These are phyloP conservation scores for Mycena belliarum DNA, from an alignment of 768 basidiomycete species.

Conservation along the genomic window DNA sequence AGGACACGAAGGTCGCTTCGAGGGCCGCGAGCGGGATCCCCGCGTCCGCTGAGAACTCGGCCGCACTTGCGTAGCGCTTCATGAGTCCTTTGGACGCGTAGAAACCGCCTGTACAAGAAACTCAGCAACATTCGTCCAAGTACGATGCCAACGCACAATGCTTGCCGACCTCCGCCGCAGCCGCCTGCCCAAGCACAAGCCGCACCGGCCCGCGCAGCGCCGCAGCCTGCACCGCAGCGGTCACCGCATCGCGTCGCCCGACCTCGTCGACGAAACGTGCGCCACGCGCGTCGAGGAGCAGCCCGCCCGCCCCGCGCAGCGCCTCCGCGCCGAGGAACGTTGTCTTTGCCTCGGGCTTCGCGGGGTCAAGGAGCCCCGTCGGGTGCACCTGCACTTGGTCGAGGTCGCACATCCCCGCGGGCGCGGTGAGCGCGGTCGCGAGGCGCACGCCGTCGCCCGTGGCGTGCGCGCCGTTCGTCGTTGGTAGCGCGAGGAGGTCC, in stretches of 20 bases:
- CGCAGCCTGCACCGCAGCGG: constrained; percentile 25
- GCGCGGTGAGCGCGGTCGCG: constrained; percentile 15
- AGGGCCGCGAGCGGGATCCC: constrained; percentile 18
- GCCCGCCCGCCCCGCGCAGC: constrained; percentile 76
- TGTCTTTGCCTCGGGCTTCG: constrained; percentile 65
- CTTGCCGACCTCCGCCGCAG: constrained; percentile 22
- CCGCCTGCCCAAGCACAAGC: constrained; percentile 22
- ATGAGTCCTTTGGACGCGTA: constrained; percentile 29
- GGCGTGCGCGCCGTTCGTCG: constrained; percentile 30
- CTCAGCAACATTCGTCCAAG: not conserved
- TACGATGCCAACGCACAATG: constrained; percentile 21
- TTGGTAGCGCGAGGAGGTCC: constrained; percentile 27
- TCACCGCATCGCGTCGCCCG: constrained; percentile 50
- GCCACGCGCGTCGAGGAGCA: constrained; percentile 69
- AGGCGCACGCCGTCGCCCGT: constrained; percentile 28
- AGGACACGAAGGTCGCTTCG: constrained; percentile 16
- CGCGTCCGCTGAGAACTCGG: constrained; percentile 22
- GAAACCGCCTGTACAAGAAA: constrained; percentile 23
- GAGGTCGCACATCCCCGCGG: constrained; percentile 25
- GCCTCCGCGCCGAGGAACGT: constrained; percentile 85
- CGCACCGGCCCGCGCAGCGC: constrained; percentile 24
- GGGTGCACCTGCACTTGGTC: constrained; percentile 43
- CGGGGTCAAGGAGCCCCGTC: constrained; percentile 80
- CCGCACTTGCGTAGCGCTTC: constrained; percentile 23
- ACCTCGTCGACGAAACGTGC: constrained; percentile 75